A percentile compares a stretch with the other conserved stretches of the same genome.
Evolutionary conservation across 331 rosid species (phyloP).

Genomic region (Quercus tomentella): DNA sequence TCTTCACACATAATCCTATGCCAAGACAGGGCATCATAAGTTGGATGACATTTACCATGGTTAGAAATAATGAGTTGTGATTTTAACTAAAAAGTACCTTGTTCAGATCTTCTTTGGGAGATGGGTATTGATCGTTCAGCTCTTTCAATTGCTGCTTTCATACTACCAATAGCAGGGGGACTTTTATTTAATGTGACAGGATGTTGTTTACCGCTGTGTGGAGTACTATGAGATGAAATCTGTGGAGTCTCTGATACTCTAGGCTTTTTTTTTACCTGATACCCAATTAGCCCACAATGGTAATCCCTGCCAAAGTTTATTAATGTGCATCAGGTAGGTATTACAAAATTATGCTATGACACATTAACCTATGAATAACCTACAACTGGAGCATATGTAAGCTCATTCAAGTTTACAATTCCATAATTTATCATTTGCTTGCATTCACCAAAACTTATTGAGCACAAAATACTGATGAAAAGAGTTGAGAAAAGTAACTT

Average conservation of each 20-base stretch:
- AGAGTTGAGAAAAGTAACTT: background rate
- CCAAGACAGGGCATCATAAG: conserved; percentile 10
- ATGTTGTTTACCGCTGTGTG: conserved; percentile 23
- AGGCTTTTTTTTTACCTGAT: conserved; percentile 37
- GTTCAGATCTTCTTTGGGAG: conserved; percentile 28
- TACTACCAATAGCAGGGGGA: conserved; percentile 15
- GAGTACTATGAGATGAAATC: conserved; percentile 7
- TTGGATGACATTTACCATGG: conserved; percentile 3
- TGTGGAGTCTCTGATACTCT: background rate
- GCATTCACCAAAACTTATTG: background rate
- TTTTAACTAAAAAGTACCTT: conserved; percentile 37
- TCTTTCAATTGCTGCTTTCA: conserved; percentile 16
- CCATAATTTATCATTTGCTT: no score
- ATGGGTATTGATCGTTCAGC: conserved; percentile 20
- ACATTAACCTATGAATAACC: background rate
- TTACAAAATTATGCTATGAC: conserved; percentile 13
- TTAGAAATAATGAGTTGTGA: conserved; percentile 7
- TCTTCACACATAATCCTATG: conserved; percentile 40
- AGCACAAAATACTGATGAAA: background rate
- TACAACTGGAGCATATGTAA: background rate
- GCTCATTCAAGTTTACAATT: background rate
- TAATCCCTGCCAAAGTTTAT: conserved; percentile 53
- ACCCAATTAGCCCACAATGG: conserved; percentile 68
- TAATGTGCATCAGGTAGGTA: background rate
- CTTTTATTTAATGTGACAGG: conserved; percentile 15